These are phyloP conservation scores for Cucurbita argyrosperma DNA, from an alignment of 306 rosid genomes.

Conservation along the genomic window DNA sequence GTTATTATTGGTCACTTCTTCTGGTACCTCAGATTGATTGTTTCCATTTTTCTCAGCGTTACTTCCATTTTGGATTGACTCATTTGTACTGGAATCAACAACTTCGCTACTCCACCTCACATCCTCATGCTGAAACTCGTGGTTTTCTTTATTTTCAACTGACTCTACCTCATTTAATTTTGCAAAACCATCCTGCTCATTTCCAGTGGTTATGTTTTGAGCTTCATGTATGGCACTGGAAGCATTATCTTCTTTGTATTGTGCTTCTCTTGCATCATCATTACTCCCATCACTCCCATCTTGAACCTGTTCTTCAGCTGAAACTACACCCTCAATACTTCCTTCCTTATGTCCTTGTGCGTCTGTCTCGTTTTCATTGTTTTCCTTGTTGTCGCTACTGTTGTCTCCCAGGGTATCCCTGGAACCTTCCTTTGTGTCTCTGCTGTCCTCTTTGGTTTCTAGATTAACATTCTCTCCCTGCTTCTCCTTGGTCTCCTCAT, in stretches of 20 bases:
- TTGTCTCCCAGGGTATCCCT: not conserved
- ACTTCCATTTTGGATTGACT: conserved; percentile 6
- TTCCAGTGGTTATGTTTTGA: conserved; percentile 18
- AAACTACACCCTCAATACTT: conserved; percentile 34
- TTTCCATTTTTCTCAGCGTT: conserved; percentile 13
- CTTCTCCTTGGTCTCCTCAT: conserved; percentile 7
- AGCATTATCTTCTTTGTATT: conserved; percentile 68
- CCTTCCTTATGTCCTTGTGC: conserved; percentile 24
- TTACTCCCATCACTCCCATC: conserved; percentile 33
- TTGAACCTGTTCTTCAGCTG: conserved; percentile 37
- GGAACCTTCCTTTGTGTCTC: not conserved
- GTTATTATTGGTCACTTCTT: conserved; percentile 23
- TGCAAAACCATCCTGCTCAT: conserved; percentile 19
- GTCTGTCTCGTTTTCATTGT: conserved; percentile 19
- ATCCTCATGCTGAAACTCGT: conserved; percentile 25
- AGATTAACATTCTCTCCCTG: not conserved
- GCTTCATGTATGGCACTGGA: conserved; percentile 56
- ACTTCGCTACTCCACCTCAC: conserved; percentile 20
- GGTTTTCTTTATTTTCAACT: conserved; percentile 32
- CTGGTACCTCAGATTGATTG: conserved; percentile 1
- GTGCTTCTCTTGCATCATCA: conserved; percentile 50
- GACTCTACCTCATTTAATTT: conserved; percentile 28
- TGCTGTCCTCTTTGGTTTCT: conserved; percentile 11
- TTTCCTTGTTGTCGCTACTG: conserved; percentile 13
- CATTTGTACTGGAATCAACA: conserved; percentile 15